Base-by-base conservation (phyloP, 1,284 basidiomycete species). In the Volvariella surrecta region DNA sequence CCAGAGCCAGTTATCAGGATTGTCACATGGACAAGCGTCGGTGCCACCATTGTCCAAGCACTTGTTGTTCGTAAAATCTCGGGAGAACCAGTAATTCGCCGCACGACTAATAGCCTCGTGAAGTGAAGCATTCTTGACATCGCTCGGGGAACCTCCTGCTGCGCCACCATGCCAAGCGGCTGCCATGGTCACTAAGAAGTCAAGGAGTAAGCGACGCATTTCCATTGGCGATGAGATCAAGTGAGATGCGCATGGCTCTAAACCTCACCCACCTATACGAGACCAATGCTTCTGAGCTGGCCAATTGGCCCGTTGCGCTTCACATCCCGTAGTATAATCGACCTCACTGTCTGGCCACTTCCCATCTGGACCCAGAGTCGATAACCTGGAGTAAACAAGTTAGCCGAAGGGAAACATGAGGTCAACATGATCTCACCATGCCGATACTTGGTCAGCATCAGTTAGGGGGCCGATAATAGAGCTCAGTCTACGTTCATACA, bases 11-110 rank as follows among this genome's bases (percentile, higher is more conserved):
- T 57, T 52, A 30, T 58, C 73, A 1, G 72, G 68, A 8, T 73
- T 74, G 7, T 61, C 63, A 50, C 77, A 81, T 1, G 75, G 71
- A 50, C 79, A 81, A 7, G 52, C 50, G 9, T 53, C 47, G 1
- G 59, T 61, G 0, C 78, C 76, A 0, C 78, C 78, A 2, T 57
- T 57, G 46, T 74, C 72, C 20, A 82, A 56, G 54, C 81, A 84
- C 13, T 61, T 67, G 3, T 58, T 50, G 30, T 66, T 62, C 3
- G 67, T 70, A 52, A 76, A 80, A 56, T 83, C 81, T 44, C 73
- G 73, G 3, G 51, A 53, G 49, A 82, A 82, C 80, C 81, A 85
- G 50, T 67, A 83, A 47, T 74, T 62, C 72, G 83, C 76, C 0
- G 73, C 79, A 2, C 55, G 53, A 10, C 63, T 66, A 10, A 75